These are phyloP conservation scores for Cryptosporidium sp. DNA, from an alignment of 169 alveolate species.

Conservation along the genomic window DNA sequence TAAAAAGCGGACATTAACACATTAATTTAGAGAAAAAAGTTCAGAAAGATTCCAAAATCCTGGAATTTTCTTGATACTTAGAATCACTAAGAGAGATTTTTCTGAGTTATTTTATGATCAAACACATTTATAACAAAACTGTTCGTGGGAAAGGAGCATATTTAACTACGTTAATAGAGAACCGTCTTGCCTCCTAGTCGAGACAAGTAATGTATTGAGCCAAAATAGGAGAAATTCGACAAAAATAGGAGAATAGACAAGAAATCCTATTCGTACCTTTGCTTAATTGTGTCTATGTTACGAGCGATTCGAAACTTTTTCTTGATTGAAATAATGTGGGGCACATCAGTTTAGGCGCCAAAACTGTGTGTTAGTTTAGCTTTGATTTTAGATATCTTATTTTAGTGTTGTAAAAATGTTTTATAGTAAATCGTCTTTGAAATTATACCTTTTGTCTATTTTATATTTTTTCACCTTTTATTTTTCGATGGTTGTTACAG, in stretches of 20 bases:
- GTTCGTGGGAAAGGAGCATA: background rate
- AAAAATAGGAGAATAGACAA: background rate
- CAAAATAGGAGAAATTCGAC: background rate
- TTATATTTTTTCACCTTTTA: background rate
- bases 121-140: background rate
- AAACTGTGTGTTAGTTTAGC: background rate
- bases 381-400: background rate
- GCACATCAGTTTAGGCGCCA: background rate
- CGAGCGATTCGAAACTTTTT: background rate
- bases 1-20: constrained; percentile 7
- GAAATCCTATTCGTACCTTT: background rate
- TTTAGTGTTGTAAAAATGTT: background rate
- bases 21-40: background rate
- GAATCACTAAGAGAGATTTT: background rate
- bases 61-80: background rate
- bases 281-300: background rate
- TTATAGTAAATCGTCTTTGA: background rate
- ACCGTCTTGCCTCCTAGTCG: background rate
- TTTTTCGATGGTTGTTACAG: constrained; percentile 36
- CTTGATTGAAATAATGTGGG: background rate
- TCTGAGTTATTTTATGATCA: background rate
- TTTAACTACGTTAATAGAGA: background rate
- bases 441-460: background rate
- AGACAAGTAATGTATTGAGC: background rate
- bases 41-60: background rate